These are phyloP conservation scores for Orbilia ellipsospora DNA, from an alignment of 2,329 filamentous ascomycete genomes.

Conservation along the genomic window DNA sequence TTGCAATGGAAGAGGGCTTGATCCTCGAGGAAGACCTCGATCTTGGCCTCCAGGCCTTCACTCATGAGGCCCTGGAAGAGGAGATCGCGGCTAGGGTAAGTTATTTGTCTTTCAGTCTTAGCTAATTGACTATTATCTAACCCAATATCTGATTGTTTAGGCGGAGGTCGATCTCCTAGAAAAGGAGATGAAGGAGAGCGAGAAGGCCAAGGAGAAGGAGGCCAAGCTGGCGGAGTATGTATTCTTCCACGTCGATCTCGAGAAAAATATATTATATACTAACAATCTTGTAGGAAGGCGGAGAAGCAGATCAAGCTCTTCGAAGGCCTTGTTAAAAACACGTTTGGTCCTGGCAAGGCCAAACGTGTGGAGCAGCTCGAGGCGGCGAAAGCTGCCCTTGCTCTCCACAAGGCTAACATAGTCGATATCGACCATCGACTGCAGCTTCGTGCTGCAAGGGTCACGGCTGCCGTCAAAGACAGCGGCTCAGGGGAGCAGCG, in stretches of 20 bases:
- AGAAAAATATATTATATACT: background rate
- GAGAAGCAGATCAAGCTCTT: constrained; percentile 25
- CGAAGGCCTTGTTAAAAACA: constrained; percentile 17
- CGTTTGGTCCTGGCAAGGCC: constrained; percentile 36
- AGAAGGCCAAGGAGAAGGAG: constrained; percentile 40
- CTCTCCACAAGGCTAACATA: constrained; percentile 76
- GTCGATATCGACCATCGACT: constrained; percentile 84
- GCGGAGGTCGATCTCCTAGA: constrained; percentile 43
- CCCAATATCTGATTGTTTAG: background rate
- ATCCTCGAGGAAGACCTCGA: constrained; percentile 47
- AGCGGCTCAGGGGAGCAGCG: constrained; percentile 68
- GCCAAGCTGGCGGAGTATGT: constrained; percentile 20
- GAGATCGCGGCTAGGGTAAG: constrained; percentile 38
- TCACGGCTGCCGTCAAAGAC: constrained; percentile 64
- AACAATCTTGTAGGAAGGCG: constrained; percentile 11
- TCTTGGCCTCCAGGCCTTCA: constrained; percentile 50
- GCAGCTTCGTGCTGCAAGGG: constrained; percentile 74
- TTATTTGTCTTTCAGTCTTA: no score
- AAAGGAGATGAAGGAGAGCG: constrained; percentile 30
- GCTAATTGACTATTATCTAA: background rate
- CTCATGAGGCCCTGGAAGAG: constrained; percentile 46
- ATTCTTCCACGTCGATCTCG: background rate
- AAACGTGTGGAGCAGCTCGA: constrained; percentile 71
- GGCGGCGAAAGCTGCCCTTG: constrained; percentile 73
- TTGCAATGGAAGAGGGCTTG: constrained; percentile 38